Evolutionary conservation across 192 early-diverging fungal species (phyloP).

Genomic region (Coemansia aciculifera): DNA sequence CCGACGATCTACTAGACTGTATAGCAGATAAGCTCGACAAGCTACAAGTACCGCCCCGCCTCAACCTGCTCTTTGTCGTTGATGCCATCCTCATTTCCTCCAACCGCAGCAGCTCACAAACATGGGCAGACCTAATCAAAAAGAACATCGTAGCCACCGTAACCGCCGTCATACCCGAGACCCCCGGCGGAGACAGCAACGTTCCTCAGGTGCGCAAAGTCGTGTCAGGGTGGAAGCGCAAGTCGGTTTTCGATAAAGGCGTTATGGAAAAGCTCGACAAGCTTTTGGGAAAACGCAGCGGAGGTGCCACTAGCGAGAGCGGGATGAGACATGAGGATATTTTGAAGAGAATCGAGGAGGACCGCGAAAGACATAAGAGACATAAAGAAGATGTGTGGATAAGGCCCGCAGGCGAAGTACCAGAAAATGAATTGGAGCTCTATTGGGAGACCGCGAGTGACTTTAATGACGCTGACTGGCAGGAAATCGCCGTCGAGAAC

Average conservation of each 20-base stretch:
- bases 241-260: constrained; percentile 18
- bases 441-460: constrained; percentile 57
- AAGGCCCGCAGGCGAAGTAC: constrained; percentile 32
- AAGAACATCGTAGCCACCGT: constrained; percentile 35
- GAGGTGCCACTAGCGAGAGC: constrained; percentile 18
- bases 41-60: constrained; percentile 39
- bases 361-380: constrained; percentile 58
- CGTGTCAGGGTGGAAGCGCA: constrained; percentile 38
- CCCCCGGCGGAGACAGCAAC: constrained; percentile 45
- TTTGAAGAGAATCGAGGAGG: constrained; percentile 58
- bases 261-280: constrained; percentile 20
- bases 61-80: constrained; percentile 54
- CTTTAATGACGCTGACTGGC: constrained; percentile 50
- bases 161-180: constrained; percentile 37
- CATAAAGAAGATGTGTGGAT: constrained; percentile 60
- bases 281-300: constrained; percentile 25
- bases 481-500: constrained; percentile 41
- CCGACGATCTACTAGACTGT: constrained; percentile 52
- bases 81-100: constrained; percentile 44
- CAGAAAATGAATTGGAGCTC: constrained; percentile 35
- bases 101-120: neutral
- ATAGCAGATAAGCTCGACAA: constrained; percentile 54
- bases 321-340: constrained; percentile 54
- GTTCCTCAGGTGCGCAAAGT: constrained; percentile 42
- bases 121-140: constrained; percentile 41